Percentiles rank a stretch among this genome's conserved stretches.
Conservation (phyloP, 1,284 basidiomycete species). For the Caloboletus inedulis region DNA sequence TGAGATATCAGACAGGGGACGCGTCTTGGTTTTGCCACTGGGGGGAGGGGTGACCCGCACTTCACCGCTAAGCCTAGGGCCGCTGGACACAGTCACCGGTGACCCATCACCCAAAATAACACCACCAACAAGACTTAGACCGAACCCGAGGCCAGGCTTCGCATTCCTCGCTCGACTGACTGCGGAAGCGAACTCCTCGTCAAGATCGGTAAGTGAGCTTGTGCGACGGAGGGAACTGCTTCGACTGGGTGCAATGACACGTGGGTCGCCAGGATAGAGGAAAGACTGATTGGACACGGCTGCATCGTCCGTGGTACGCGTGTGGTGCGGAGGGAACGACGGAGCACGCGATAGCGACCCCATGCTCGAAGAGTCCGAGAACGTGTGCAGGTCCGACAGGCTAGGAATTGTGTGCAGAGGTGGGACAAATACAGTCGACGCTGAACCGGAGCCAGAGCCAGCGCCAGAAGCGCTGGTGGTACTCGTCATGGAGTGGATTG, state of each 20-base stretch:
- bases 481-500: slow-evolving; percentile 56
- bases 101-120: slow-evolving; percentile 41
- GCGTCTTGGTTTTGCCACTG: slow-evolving; percentile 41
- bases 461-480: slow-evolving; percentile 29
- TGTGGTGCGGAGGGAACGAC: slow-evolving; percentile 52
- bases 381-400: slow-evolving; percentile 52
- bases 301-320: slow-evolving; percentile 65
- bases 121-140: slow-evolving; percentile 39
- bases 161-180: slow-evolving; percentile 43
- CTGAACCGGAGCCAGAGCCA: slow-evolving; percentile 50
- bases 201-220: slow-evolving; percentile 74
- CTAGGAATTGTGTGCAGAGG: slow-evolving; percentile 65
- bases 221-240: slow-evolving; percentile 61
- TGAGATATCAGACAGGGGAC: slow-evolving; percentile 41
- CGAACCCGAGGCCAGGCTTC: slow-evolving; percentile 46
- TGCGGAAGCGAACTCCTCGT: slow-evolving; percentile 60
- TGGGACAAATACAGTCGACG: slow-evolving; percentile 69
- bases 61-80: slow-evolving; percentile 46
- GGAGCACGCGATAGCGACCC: slow-evolving; percentile 37
- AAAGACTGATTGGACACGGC: slow-evolving; percentile 61
- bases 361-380: slow-evolving; percentile 42
- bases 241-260: slow-evolving; percentile 64
- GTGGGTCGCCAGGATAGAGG: slow-evolving; percentile 63
- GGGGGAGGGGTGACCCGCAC: slow-evolving; percentile 64
- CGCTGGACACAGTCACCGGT: slow-evolving; percentile 52